Percentiles rank a stretch among this genome's conserved stretches.
These are phyloP conservation scores for Claviceps paspali DNA, from an alignment of 2,329 filamentous ascomycete species.

Conservation along the genomic window DNA sequence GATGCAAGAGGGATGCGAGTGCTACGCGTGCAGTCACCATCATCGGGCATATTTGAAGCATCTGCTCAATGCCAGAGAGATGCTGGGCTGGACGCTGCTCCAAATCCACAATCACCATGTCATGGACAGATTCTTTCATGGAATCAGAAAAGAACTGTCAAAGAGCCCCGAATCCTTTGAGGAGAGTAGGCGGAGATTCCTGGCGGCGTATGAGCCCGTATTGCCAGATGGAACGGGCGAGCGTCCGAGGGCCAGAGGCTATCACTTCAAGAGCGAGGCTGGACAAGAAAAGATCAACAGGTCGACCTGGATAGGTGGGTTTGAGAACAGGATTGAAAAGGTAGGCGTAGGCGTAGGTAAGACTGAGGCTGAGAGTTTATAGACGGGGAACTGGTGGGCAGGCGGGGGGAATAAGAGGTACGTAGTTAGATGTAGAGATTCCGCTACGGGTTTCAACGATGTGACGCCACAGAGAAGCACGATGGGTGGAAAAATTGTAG, in stretches of 20 bases:
- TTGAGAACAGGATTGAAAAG: not conserved
- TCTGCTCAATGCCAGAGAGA: conserved; percentile 78
- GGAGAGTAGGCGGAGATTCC: conserved; percentile 27
- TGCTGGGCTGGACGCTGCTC: conserved; percentile 87
- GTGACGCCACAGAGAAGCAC: not conserved
- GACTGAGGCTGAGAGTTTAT: not conserved
- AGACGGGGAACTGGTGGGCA: not conserved
- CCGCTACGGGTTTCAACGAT: not conserved
- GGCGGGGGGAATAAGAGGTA: too few species aligned
- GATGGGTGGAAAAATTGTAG: too few species aligned
- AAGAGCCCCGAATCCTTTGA: conserved; percentile 45
- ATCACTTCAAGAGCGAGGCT: conserved; percentile 61
- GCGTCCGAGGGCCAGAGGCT: conserved; percentile 66
- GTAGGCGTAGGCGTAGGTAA: too few species aligned
- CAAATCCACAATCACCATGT: conserved; percentile 82
- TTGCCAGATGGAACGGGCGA: conserved; percentile 62
- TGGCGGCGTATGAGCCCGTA: conserved; percentile 46
- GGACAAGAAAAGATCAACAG: conserved; percentile 53
- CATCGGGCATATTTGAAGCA: conserved; percentile 82
- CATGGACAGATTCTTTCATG: conserved; percentile 57
- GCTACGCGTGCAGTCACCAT: conserved; percentile 72
- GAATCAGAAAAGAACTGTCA: conserved; percentile 49
- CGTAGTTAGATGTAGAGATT: too few species aligned
- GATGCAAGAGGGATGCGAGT: conserved; percentile 49
- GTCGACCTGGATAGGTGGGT: conserved; percentile 41